Base-by-base conservation (phyloP, 2,329 filamentous ascomycete species). In the Venturia carpophila region DNA sequence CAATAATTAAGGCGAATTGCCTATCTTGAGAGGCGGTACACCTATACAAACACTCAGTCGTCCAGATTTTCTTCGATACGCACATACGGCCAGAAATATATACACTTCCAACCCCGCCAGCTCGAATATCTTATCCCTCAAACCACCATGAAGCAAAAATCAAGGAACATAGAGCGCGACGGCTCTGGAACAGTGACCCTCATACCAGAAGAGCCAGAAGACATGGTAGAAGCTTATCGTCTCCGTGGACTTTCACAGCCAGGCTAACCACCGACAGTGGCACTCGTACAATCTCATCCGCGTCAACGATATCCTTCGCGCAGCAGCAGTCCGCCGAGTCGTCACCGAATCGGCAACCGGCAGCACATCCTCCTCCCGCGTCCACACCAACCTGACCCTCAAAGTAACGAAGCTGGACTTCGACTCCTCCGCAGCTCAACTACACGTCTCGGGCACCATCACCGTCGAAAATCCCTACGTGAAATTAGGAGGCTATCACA, bases 251-350 rank as follows among this genome's bases (percentile, higher is more conserved):
- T 3, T 34, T 21, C 5, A 24, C 60, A 27, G 27, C 55, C n/a
- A 61, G 55, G 30, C 67, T 68, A 65, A 68, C 62, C 11, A 21
- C n/a, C 34, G 21, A 67, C 45, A 87, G 85, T 91, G 88, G 88
- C 87, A 90, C 72, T 84, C 85, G 68, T 90, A 87, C 79, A 90
- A 91, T 74, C 81, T 91, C 49, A 88, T 90, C 71, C 83, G 85
- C 65, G 82, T 85, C 5, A 78, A 77, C 67, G 88, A 91, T 70
- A 78, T 84, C 62, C 79, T 91, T 45, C 84, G 83, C 69, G 87
- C 87, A 66, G 84, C 82, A 65, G 87, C 88, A 42, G 78, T 90
- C 62, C 87, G 88, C 60, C 84, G 85, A 67, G 82, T 91, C 5
- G 83, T 82, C n/a, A 82, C 78, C 45, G 83, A 85, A 67, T 82